Conservation (phyloP, 306 rosid genomes). For the Cotoneaster glaucophyllus region DNA sequence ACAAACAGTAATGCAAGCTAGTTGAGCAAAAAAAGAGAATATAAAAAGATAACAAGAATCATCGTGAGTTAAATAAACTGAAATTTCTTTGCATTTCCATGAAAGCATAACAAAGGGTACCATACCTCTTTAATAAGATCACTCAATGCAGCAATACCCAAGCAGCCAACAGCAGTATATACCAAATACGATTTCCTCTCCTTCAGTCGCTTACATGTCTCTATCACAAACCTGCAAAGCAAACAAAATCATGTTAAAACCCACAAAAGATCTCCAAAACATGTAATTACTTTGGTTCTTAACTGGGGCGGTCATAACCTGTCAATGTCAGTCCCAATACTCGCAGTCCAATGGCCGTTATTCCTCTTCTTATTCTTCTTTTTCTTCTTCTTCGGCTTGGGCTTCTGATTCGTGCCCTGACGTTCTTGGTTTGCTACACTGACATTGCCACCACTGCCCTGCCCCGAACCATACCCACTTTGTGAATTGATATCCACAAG, state of each 20-base stretch:
- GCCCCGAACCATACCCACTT: slow-evolving; percentile 9
- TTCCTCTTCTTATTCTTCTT: slow-evolving; percentile 53
- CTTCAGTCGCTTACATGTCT: slow-evolving; percentile 56
- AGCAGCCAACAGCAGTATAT: slow-evolving; percentile 82
- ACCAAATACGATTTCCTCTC: slow-evolving; percentile 86
- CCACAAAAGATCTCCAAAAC: slow-evolving; percentile 1
- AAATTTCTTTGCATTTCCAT: neutral
- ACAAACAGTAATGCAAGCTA: neutral
- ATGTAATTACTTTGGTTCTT: neutral
- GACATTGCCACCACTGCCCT: slow-evolving; percentile 22
- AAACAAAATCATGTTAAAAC: slow-evolving; percentile 6
- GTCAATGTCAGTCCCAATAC: slow-evolving; percentile 37
- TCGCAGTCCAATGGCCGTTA: slow-evolving; percentile 20
- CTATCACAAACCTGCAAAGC: slow-evolving; percentile 65
- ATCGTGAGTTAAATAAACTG: neutral
- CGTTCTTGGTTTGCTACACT: slow-evolving; percentile 23
- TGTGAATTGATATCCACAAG: slow-evolving; percentile 35
- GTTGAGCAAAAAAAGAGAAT: no score
- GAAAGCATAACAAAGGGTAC: slow-evolving; percentile 1
- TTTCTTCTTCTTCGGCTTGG: slow-evolving; percentile 46
- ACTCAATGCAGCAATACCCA: slow-evolving; percentile 65
- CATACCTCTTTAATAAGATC: slow-evolving; percentile 82
- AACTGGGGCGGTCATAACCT: slow-evolving; percentile 33
- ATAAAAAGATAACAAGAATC: neutral
- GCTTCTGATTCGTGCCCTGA: slow-evolving; percentile 30